Base-by-base conservation (phyloP, 768 basidiomycete genomes). In the Tephrocybe sp. region DNA sequence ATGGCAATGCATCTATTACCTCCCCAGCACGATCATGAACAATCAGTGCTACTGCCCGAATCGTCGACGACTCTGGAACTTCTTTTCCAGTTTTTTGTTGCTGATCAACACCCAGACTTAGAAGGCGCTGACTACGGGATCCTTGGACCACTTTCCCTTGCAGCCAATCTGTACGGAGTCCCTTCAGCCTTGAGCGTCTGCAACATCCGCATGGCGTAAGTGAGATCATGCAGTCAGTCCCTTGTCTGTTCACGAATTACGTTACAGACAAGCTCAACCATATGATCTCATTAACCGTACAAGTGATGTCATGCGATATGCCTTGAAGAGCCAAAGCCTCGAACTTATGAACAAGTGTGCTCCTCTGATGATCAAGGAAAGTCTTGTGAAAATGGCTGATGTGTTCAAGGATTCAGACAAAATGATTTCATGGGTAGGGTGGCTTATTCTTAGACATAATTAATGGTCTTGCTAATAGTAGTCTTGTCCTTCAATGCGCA, bases 291-390 rank as follows among this genome's bases (percentile, higher is more conserved):
- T 21, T 1, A 15, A 31, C 18, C 13, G 21, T 3, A 21, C 46
- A 8, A 31, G 7, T 16, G 13, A 6, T 28, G 52, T 53, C 27
- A 53, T 53, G 52, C 9, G 25, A 1, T 42, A 53, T 42, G 52
- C 52, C 2, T 5, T 44, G 19, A 27, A 16, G 26, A 48, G 32
- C 21, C 5, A 34, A 9, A 39, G 39, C 34, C 11, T 26, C 24
- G 40, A 53, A 2, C 32, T 48, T 12, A 53, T 53, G 18, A 15
- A 53, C 16, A 48, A 42, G 25, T 18, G 13, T 53, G 41, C 36
- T 27, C 46, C 41, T 5, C 15, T 53, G 13, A 3, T 53, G 18
- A 22, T 53, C 8, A 35, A 18, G 0, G 6, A 44, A 21, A 13
- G 34, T 19, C 18, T 36, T 25, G 34, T 21, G 15, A 27, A 47